A percentile compares a stretch with the other conserved stretches of the same genome.
These are phyloP conservation scores for Aspergillus clavatus DNA, from an alignment of 2,329 filamentous ascomycete genomes.

Conservation along the genomic window DNA sequence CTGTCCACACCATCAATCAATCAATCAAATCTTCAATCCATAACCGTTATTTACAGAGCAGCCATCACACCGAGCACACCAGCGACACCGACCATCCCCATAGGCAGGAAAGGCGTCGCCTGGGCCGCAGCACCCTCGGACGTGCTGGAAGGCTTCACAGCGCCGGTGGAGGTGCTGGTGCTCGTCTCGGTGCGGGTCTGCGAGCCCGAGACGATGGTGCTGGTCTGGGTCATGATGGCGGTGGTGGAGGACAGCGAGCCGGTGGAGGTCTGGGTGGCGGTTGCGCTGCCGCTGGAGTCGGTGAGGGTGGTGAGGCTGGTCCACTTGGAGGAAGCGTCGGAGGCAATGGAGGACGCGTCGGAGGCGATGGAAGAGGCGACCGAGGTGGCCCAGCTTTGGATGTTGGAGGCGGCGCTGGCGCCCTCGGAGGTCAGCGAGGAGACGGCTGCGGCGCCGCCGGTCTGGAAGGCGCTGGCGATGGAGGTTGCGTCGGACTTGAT, in stretches of 20 bases:
- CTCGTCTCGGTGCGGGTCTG: not conserved
- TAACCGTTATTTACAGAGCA: conserved; percentile 28
- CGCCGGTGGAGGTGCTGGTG: conserved; percentile 1
- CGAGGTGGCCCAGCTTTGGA: conserved; percentile 9
- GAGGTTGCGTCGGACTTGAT: conserved; percentile 14
- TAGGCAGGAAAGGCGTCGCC: conserved; percentile 16
- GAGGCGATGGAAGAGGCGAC: conserved; percentile 11
- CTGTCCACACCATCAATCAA: not conserved
- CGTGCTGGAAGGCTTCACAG: conserved; percentile 7
- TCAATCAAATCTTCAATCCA: not conserved
- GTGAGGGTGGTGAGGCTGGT: conserved; percentile 15
- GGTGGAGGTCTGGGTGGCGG: conserved; percentile 12
- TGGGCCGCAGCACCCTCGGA: conserved; percentile 16
- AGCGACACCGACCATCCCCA: conserved; percentile 20
- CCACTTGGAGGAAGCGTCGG: conserved; percentile 7
- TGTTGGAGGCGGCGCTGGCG: conserved; percentile 11
- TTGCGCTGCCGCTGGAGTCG: conserved; percentile 17
- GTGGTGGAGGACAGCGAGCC: too few species aligned
- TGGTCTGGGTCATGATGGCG: conserved; percentile 1
- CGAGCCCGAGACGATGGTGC: not conserved
- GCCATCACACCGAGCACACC: conserved; percentile 28
- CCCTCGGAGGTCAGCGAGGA: conserved; percentile 16
- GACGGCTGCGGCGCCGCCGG: conserved; percentile 13
- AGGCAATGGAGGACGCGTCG: conserved; percentile 10
- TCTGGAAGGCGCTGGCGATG: conserved; percentile 11